These are phyloP conservation scores for Corylus avellana DNA, from an alignment of 306 rosid genomes.

Conservation along the genomic window DNA sequence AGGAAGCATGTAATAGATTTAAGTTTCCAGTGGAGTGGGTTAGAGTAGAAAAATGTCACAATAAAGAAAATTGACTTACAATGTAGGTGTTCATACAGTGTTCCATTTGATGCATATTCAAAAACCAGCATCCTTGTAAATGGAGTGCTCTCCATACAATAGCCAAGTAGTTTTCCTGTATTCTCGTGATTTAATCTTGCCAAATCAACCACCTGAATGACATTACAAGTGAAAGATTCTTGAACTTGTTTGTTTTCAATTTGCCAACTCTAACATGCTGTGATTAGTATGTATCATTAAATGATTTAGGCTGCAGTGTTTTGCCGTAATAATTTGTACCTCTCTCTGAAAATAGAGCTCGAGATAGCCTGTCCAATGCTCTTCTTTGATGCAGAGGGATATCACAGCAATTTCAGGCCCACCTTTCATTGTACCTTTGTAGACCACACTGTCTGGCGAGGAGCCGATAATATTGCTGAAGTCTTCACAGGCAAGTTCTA, in stretches of 20 bases:
- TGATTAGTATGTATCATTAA: constrained; percentile 24
- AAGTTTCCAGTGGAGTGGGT: background rate
- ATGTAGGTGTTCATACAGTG: constrained; percentile 84
- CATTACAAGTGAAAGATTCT: constrained; percentile 15
- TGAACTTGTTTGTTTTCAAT: constrained; percentile 16
- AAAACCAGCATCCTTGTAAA: constrained; percentile 95
- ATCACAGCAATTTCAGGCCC: constrained; percentile 98
- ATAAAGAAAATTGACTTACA: constrained; percentile 53
- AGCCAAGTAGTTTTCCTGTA: constrained; percentile 81
- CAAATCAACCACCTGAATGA: constrained; percentile 78
- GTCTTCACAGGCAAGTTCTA: constrained; percentile 98
- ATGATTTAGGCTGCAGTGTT: background rate
- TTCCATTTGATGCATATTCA: constrained; percentile 95
- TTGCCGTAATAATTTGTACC: constrained; percentile 37
- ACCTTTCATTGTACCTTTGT: constrained; percentile 88
- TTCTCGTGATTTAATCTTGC: constrained; percentile 83
- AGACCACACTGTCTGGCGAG: constrained; percentile 92
- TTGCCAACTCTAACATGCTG: constrained; percentile 16
- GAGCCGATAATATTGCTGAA: constrained; percentile 98
- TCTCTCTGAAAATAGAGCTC: constrained; percentile 94
- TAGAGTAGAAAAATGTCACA: constrained; percentile 6
- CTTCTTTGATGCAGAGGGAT: constrained; percentile 88
- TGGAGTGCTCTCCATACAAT: constrained; percentile 80
- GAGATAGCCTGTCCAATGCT: constrained; percentile 86
- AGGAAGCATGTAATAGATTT: constrained; percentile 7